A percentile compares a stretch with the other conserved stretches of the same genome.
Conservation (phyloP, 2,329 filamentous ascomycete genomes). For the Berkeleyomyces basicola region DNA sequence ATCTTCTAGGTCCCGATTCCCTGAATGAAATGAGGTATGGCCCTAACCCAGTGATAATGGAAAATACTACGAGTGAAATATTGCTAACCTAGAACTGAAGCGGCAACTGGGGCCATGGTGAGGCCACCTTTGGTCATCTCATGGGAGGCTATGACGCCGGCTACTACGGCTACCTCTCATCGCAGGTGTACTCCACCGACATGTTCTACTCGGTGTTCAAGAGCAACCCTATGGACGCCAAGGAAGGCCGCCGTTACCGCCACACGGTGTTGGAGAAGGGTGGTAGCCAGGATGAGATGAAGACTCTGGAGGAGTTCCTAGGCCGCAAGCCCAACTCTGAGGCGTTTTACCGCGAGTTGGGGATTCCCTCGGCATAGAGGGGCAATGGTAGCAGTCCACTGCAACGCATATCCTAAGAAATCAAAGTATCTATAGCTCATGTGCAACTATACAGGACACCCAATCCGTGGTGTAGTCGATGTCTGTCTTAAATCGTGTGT, state of each 20-base stretch:
- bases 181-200: conserved; percentile 66
- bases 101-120: conserved; percentile 57
- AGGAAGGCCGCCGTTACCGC: conserved; percentile 58
- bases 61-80: neutral
- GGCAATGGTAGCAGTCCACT: neutral
- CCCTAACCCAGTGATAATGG: neutral
- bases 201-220: conserved; percentile 77
- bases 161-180: conserved; percentile 62
- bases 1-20: conserved; percentile 57
- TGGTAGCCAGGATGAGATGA: conserved; percentile 67
- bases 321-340: conserved; percentile 61
- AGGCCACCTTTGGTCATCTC: conserved; percentile 67
- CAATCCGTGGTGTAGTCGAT: neutral
- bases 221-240: conserved; percentile 58
- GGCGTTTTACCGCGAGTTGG: conserved; percentile 66
- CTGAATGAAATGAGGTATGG: conserved; percentile 39
- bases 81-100: conserved; percentile 3
- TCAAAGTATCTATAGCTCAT: neutral
- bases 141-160: conserved; percentile 75
- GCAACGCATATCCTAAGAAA: neutral
- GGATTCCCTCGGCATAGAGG: conserved; percentile 20
- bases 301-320: conserved; percentile 60
- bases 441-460: neutral
- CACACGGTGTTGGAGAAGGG: conserved; percentile 65
- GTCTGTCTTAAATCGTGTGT: neutral